Evolutionary conservation across 2,329 filamentous ascomycete species (phyloP).

Genomic region (Paraphoma sp.): DNA sequence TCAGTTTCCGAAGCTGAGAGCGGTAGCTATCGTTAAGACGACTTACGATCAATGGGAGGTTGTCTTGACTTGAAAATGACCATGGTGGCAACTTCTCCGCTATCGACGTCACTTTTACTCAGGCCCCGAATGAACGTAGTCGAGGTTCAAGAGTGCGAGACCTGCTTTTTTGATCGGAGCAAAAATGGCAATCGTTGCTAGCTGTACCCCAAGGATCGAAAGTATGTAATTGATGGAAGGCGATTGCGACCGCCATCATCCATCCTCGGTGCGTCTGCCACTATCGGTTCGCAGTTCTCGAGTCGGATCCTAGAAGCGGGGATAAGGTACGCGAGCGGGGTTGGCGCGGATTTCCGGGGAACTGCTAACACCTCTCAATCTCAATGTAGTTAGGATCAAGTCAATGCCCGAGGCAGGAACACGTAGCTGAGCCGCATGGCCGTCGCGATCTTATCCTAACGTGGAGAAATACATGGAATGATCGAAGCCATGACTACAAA

Average conservation of each 20-base stretch:
- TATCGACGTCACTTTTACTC: not conserved
- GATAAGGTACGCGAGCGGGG: conserved; percentile 29
- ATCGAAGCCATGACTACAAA: not conserved
- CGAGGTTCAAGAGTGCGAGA: not conserved
- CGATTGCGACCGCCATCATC: not conserved
- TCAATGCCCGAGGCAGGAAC: not conserved
- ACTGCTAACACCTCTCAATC: not conserved
- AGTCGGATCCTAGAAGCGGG: conserved; percentile 39
- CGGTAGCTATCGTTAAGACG: not conserved
- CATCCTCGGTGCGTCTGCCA: conserved; percentile 23
- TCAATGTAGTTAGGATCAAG: conserved; percentile 18
- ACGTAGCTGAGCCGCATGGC: not conserved
- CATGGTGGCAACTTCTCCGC: conserved; percentile 30
- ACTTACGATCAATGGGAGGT: conserved; percentile 51
- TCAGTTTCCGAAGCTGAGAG: conserved; percentile 5
- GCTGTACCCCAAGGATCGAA: not conserved
- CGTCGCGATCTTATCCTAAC: not conserved
- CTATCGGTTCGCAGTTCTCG: conserved; percentile 32
- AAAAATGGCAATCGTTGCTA: not conserved
- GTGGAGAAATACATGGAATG: not conserved
- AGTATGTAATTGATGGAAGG: not conserved
- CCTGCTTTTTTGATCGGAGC: not conserved
- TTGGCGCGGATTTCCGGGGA: conserved; percentile 12
- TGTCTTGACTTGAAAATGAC: conserved; percentile 52
- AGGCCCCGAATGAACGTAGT: not conserved